Conservation (phyloP, 2,329 filamentous ascomycete genomes). For the Diaporthe humulicola region DNA sequence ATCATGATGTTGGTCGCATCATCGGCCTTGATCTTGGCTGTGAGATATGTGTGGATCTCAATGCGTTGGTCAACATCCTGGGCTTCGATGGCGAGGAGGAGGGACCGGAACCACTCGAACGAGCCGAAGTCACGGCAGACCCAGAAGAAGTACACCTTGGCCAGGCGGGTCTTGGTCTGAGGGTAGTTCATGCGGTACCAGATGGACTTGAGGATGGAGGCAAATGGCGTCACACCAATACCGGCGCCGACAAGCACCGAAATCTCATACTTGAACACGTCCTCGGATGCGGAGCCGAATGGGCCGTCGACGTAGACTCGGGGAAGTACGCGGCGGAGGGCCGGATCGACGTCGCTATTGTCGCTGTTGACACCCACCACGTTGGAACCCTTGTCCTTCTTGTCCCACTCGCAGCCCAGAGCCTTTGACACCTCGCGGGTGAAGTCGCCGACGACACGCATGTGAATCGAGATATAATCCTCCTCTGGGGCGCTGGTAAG, state of each 20-base stretch:
- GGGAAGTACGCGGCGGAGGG: conserved; percentile 79
- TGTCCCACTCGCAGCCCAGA: conserved; percentile 82
- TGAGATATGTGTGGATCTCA: conserved; percentile 91
- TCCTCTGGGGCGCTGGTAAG: conserved; percentile 89
- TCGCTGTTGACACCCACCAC: conserved; percentile 77
- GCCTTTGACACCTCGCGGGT: conserved; percentile 77
- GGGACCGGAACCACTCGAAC: conserved; percentile 90
- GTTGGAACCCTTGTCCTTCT: conserved; percentile 69
- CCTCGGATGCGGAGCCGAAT: conserved; percentile 87
- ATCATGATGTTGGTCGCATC: conserved; percentile 95
- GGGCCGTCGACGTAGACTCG: conserved; percentile 87
- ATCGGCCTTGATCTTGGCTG: conserved; percentile 87
- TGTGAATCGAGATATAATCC: conserved; percentile 89
- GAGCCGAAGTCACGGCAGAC: conserved; percentile 89
- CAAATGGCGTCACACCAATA: conserved; percentile 89
- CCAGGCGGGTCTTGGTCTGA: conserved; percentile 81
- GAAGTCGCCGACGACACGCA: conserved; percentile 87
- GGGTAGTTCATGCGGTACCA: conserved; percentile 95
- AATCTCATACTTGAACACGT: conserved; percentile 91
- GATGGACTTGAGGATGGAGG: conserved; percentile 89
- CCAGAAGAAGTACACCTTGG: conserved; percentile 95
- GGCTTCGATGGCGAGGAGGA: conserved; percentile 86
- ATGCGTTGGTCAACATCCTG: conserved; percentile 88
- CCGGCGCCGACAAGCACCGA: conserved; percentile 84
- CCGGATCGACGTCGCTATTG: conserved; percentile 73